These are phyloP conservation scores for Butyriboletus loyo DNA, from an alignment of 768 basidiomycete species.

Conservation along the genomic window DNA sequence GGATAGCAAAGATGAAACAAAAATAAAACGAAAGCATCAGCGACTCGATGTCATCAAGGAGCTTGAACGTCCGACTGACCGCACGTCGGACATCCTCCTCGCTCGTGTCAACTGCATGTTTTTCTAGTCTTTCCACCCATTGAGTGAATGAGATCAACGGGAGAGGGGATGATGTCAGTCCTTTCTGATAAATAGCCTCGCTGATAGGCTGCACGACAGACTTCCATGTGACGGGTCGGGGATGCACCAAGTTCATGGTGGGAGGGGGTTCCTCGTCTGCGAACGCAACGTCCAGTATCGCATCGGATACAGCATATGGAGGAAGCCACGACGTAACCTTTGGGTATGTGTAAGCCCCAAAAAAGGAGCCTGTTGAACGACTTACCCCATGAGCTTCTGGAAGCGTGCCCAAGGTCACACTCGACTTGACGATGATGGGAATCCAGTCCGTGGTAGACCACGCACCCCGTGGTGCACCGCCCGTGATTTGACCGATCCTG, in stretches of 20 bases:
- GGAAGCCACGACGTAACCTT: conserved; percentile 29
- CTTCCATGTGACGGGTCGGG: conserved; percentile 30
- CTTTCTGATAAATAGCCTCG: conserved; percentile 10
- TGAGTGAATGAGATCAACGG: conserved; percentile 31
- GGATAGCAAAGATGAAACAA: no score
- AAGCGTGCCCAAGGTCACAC: conserved; percentile 27
- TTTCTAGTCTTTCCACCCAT: conserved; percentile 33
- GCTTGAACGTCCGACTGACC: no score
- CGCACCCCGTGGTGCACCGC: conserved; percentile 32
- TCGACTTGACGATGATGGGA: conserved; percentile 35
- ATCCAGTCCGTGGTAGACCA: conserved; percentile 39
- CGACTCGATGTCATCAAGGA: no score
- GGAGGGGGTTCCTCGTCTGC: conserved; percentile 13
- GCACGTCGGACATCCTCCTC: conserved; percentile 26
- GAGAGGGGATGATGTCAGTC: conserved; percentile 14
- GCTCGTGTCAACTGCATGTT: not conserved
- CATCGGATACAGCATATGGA: conserved; percentile 23
- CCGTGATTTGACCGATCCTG: conserved; percentile 38
- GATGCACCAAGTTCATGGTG: conserved; percentile 34
- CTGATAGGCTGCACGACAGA: no score
- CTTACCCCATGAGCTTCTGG: conserved; percentile 31
- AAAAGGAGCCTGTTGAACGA: no score
- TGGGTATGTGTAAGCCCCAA: no score
- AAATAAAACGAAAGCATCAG: no score
- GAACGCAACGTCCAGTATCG: conserved; percentile 31